These are phyloP conservation scores for Ganoderma lucidum DNA, from an alignment of 1,284 basidiomycete species.

Conservation along the genomic window DNA sequence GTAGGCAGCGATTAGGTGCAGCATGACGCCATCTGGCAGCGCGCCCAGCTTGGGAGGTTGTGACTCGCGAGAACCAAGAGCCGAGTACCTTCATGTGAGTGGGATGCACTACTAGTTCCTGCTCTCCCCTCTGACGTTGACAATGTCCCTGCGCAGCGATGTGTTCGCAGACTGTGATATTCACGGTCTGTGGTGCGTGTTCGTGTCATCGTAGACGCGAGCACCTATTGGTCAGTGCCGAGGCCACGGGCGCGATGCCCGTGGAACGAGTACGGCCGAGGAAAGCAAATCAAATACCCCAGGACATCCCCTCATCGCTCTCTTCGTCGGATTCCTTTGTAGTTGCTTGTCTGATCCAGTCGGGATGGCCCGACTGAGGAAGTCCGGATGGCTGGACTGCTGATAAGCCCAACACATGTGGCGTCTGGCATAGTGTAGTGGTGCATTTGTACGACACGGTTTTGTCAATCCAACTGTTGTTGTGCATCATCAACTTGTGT, in stretches of 20 bases:
- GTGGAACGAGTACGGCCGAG: slow-evolving; percentile 11
- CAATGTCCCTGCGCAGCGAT: neutral
- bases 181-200: neutral
- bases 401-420: neutral
- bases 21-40: slow-evolving; percentile 8
- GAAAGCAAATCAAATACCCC: slow-evolving; percentile 33
- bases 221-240: neutral
- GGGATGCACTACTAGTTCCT: neutral
- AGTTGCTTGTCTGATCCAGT: slow-evolving; percentile 1
- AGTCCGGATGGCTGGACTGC: neutral
- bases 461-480: slow-evolving; percentile 15
- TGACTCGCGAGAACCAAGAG: slow-evolving; percentile 13
- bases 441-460: slow-evolving; percentile 2
- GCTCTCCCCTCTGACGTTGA: neutral
- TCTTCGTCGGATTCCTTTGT: neutral
- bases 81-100: slow-evolving; percentile 20
- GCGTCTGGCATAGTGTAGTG: neutral
- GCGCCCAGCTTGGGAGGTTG: slow-evolving; percentile 9
- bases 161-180: neutral
- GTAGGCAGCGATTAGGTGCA: slow-evolving; percentile 12
- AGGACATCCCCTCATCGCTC: slow-evolving; percentile 22
- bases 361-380: neutral
- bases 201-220: neutral
- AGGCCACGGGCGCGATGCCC: neutral
- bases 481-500: neutral